Percentiles rank a stretch among this genome's conserved stretches.
Evolutionary conservation across 225 moss, liverwort and hornwort genomes (phyloP).

Genomic region (Asterella californica): DNA sequence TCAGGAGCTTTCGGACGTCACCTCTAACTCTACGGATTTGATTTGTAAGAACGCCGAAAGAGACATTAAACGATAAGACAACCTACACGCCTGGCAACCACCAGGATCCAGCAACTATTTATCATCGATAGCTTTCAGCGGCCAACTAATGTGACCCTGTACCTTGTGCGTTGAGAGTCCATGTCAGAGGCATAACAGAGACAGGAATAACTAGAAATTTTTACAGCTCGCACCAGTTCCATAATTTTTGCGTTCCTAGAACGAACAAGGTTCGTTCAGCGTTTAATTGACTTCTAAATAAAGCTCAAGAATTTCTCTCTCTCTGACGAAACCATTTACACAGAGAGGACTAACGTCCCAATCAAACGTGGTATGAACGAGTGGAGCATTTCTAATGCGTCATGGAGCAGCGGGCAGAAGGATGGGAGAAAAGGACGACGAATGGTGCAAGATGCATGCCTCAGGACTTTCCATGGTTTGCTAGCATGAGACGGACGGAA

Average conservation of each 20-base stretch:
- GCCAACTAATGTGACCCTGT: background rate
- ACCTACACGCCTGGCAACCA: background rate
- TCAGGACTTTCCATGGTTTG: background rate
- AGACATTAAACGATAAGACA: background rate
- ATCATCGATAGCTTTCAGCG: background rate
- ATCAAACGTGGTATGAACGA: background rate
- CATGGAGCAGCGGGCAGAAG: too few relatives aligned
- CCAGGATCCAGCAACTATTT: background rate
- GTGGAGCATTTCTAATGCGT: background rate
- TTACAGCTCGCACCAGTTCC: background rate
- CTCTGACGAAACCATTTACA: background rate
- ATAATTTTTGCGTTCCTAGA: background rate
- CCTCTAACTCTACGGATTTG: background rate
- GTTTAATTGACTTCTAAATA: background rate
- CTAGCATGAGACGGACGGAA: background rate
- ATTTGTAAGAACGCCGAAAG: background rate
- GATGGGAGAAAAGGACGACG: background rate
- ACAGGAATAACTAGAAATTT: background rate
- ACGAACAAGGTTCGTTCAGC: background rate
- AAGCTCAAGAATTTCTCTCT: background rate
- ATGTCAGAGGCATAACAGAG: background rate
- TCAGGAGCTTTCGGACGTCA: background rate
- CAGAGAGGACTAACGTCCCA: background rate
- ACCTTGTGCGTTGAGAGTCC: background rate
- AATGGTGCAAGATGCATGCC: slow-evolving; percentile 7